phyloP scores from a whole-genome alignment of 805 yeast genomes.

The Barnettozyma pratensis region DNA sequence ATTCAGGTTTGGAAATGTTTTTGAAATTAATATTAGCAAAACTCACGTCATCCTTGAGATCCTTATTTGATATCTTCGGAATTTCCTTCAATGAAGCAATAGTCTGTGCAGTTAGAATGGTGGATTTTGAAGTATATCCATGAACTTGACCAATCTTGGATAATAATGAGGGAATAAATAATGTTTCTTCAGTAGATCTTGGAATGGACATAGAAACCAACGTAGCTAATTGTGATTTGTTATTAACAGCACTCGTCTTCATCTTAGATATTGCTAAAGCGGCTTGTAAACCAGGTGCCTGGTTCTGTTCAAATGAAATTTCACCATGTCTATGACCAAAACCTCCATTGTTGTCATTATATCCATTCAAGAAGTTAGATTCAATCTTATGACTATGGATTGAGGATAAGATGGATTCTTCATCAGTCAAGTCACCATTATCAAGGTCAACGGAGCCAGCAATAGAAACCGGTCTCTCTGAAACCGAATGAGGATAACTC shows the following conservation, averaged over 20 bases:
- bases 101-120: constrained; percentile 65
- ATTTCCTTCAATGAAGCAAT: constrained; percentile 62
- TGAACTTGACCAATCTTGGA: constrained; percentile 65
- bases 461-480: constrained; percentile 57
- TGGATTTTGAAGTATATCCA: constrained; percentile 67
- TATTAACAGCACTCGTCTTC: constrained; percentile 27
- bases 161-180: constrained; percentile 66
- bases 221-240: constrained; percentile 44
- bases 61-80: constrained; percentile 21
- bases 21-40: constrained; percentile 35
- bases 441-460: constrained; percentile 54
- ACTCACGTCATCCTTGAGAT: constrained; percentile 14
- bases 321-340: constrained; percentile 22
- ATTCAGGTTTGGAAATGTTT: constrained; percentile 35
- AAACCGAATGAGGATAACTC: constrained; percentile 46
- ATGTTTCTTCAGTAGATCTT: constrained; percentile 71
- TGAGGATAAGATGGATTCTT: constrained; percentile 30
- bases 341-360: constrained; percentile 1
- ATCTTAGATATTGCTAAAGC: constrained; percentile 57
- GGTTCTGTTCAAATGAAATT: constrained; percentile 55
- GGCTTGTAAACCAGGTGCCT: constrained; percentile 76
- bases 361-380: background rate
- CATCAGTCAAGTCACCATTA: constrained; percentile 44
- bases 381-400: constrained; percentile 3
- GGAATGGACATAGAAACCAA: constrained; percentile 71